Percentiles rank a stretch among this genome's conserved stretches.
Conservation (phyloP, 371 early-diverging fungal species). For the Apophysomyces sp. region DNA sequence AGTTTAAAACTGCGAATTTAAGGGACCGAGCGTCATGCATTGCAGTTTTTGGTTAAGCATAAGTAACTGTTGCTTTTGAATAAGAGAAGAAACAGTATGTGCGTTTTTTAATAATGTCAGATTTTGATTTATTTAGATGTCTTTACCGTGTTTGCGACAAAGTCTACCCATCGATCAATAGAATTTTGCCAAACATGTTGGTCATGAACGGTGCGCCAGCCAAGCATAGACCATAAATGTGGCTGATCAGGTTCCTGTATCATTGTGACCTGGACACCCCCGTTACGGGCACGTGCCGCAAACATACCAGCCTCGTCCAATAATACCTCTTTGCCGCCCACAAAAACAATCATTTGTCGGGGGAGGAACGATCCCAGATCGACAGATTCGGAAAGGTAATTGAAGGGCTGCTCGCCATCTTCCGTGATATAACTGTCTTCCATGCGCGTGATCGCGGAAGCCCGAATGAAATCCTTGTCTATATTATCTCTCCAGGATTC, state of each 20-base stretch:
- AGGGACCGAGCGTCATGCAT: too few species aligned
- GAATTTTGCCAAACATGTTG: conserved; percentile 59
- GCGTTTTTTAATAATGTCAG: too few species aligned
- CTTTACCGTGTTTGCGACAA: conserved; percentile 29
- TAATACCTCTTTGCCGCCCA: conserved; percentile 45
- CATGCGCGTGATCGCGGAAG: conserved; percentile 33
- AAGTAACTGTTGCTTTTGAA: too few species aligned
- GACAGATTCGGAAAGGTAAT: conserved; percentile 12
- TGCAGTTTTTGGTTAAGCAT: too few species aligned
- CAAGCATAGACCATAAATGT: conserved; percentile 39
- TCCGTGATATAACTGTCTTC: conserved; percentile 34
- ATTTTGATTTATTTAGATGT: too few species aligned
- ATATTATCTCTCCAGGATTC: conserved; percentile 37
- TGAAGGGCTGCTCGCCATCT: conserved; percentile 20
- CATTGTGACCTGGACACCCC: conserved; percentile 31
- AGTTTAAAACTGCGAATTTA: too few species aligned
- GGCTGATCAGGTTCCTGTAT: conserved; percentile 32
- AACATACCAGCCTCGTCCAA: conserved; percentile 40
- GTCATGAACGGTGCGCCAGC: conserved; percentile 20
- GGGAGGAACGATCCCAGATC: conserved; percentile 27
- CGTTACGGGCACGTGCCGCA: conserved; percentile 29
- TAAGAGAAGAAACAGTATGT: too few species aligned
- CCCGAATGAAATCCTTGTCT: conserved; percentile 29
- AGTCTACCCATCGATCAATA: conserved; percentile 91
- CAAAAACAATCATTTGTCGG: conserved; percentile 23